Percentiles rank a stretch among this genome's conserved stretches.
Conservation (phyloP, 1,284 basidiomycete genomes). For the Pterulicium gracile region DNA sequence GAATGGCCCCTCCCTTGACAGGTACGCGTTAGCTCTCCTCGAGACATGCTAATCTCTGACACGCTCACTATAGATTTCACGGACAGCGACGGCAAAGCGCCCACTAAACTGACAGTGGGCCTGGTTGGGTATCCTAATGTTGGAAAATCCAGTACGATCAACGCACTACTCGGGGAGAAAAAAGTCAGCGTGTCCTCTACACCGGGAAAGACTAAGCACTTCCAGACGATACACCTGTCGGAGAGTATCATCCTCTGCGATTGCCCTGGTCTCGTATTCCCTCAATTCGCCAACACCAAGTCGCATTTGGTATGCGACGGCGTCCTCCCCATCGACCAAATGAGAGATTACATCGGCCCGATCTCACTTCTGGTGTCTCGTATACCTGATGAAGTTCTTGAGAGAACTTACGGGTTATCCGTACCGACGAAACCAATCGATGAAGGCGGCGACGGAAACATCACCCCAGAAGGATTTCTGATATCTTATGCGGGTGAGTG, state of each 20-base stretch:
- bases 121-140: constrained; percentile 99
- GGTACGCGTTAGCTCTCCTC: constrained; percentile 25
- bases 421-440: constrained; percentile 63
- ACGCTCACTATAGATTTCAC: constrained; percentile 43
- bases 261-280: constrained; percentile 97
- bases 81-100: constrained; percentile 47
- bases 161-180: constrained; percentile 90
- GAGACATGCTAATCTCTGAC: constrained; percentile 4
- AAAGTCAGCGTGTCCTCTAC: constrained; percentile 97
- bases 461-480: constrained; percentile 79
- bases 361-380: constrained; percentile 71
- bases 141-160: constrained; percentile 95
- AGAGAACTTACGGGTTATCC: constrained; percentile 81
- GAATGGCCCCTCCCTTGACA: constrained; percentile 66
- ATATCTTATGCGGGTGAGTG: constrained; percentile 84
- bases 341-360: constrained; percentile 91
- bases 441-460: constrained; percentile 77
- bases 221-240: constrained; percentile 94
- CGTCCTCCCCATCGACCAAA: constrained; percentile 95
- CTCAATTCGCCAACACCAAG: constrained; percentile 93
- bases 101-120: constrained; percentile 76
- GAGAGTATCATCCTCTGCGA: constrained; percentile 89
- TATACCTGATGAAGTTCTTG: constrained; percentile 80
- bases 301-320: constrained; percentile 96
- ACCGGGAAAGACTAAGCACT: constrained; percentile 98